Base-by-base conservation (phyloP, 2,329 filamentous ascomycete species). In the Ophiostoma australiae region DNA sequence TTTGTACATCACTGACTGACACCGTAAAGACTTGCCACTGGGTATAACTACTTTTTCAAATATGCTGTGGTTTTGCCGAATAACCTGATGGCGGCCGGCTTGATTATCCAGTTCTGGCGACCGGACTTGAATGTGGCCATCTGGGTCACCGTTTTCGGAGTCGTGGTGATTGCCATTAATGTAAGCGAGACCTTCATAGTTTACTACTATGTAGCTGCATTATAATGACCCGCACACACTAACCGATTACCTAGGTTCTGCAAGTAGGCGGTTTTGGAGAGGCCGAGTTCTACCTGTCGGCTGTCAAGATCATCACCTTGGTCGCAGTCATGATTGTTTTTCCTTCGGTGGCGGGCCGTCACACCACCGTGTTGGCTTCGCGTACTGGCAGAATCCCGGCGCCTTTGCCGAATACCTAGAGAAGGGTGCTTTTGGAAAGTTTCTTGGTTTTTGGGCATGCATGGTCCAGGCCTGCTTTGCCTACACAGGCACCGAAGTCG, bases 11-110 rank as follows among this genome's bases (percentile, higher is more conserved):
- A 58, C n/a, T 58, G 7, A 58, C 11, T 20, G 7, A 11, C 8
- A 23, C 13, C 27, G 27, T 31, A 31, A 31, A 27, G 52, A 8
- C 27, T 58, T 15, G n/a, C n/a, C 4, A 58, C 52, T 6, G 52
- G 52, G 11, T 58, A n/a, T n/a, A 58, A 58, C n/a, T 58, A 58
- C 27, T 58, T 58, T n/a, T 58, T 58, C n/a, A 33, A 65, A n/a
- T 58, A 58, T 58, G 52, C 52, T 11, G 27, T 58, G 13, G n/a
- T 58, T 23, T 27, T 58, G n/a, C 52, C 52, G 27, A 58, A 58
- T 13, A 58, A 58, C 52, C 27, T 58, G 52, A 58, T n/a, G n/a
- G 52, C 52, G 52, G 52, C 52, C n/a, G 52, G 52, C 7, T 58
- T 58, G n/a, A 58, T 58, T 27, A 58, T 58, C 8, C 52, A 58